Conservation (phyloP, 1,139 yeast genomes). For the Starmera stellimalicola region DNA sequence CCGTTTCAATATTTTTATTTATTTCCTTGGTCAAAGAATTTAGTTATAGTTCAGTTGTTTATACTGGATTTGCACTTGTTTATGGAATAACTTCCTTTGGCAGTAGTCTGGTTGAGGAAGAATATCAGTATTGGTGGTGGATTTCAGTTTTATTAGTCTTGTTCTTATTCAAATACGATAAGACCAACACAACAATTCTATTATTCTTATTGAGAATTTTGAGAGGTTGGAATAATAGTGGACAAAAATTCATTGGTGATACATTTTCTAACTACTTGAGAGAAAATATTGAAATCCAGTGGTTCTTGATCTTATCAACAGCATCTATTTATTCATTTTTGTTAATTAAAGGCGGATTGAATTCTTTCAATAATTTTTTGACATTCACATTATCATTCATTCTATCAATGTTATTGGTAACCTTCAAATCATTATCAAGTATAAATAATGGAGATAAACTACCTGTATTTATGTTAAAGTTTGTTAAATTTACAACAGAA, state of each 20-base stretch:
- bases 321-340: slow-evolving; percentile 21
- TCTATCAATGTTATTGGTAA: slow-evolving; percentile 32
- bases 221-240: slow-evolving; percentile 86
- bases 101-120: slow-evolving; percentile 92
- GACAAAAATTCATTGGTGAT: slow-evolving; percentile 62
- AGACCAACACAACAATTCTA: slow-evolving; percentile 23
- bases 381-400: slow-evolving; percentile 34
- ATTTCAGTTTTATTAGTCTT: slow-evolving; percentile 29
- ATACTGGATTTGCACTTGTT: slow-evolving; percentile 29
- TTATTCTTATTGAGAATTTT: slow-evolving; percentile 44
- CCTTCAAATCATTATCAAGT: slow-evolving; percentile 52
- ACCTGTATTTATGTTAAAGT: slow-evolving; percentile 29
- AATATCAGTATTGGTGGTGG: slow-evolving; percentile 96
- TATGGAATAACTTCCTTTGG: slow-evolving; percentile 68
- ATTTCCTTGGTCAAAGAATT: slow-evolving; percentile 7
- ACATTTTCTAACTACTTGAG: slow-evolving; percentile 30
- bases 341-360: slow-evolving; percentile 14
- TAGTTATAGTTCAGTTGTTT: slow-evolving; percentile 13
- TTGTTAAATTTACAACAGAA: slow-evolving; percentile 27
- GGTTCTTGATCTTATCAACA: slow-evolving; percentile 41
- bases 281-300: slow-evolving; percentile 28
- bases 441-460: slow-evolving; percentile 42
- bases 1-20: slow-evolving; percentile 24
- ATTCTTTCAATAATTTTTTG: slow-evolving; percentile 16
- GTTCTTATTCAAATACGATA: slow-evolving; percentile 10